Percentiles rank a stretch among this genome's conserved stretches.
Evolutionary conservation across 176 grass and related monocot genomes (phyloP).

Genomic region (Melocanna baccifera): DNA sequence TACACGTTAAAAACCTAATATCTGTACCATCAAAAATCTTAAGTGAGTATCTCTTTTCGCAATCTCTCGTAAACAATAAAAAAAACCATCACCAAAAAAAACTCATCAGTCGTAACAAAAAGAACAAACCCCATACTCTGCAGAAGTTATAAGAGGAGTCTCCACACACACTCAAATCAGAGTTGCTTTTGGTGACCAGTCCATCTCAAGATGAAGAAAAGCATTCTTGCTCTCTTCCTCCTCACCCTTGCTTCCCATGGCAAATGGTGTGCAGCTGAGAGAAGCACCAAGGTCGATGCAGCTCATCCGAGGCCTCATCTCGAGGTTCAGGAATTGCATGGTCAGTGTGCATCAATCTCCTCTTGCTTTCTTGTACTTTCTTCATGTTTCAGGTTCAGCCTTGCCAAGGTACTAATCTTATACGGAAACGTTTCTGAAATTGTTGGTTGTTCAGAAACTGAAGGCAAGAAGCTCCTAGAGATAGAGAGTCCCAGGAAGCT

Average conservation of each 20-base stretch:
- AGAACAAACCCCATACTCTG: no score
- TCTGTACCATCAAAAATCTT: no score
- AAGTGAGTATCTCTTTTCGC: no score
- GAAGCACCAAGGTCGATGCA: neutral
- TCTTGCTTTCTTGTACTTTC: neutral
- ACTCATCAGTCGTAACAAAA: no score
- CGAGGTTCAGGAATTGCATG: constrained; percentile 1
- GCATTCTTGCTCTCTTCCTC: constrained; percentile 8
- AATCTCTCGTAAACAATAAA: no score
- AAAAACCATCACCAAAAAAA: no score
- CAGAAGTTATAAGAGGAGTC: constrained; percentile 25
- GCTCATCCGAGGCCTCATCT: constrained; percentile 20
- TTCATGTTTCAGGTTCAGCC: neutral
- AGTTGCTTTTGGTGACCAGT: constrained; percentile 19
- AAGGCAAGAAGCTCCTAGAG: constrained; percentile 4
- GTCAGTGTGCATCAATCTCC: neutral
- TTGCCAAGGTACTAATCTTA: neutral
- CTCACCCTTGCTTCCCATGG: constrained; percentile 30
- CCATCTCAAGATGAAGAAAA: constrained; percentile 39
- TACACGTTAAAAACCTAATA: no score
- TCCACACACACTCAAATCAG: neutral
- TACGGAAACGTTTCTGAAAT: neutral
- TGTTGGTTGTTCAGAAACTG: neutral
- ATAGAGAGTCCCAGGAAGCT: constrained; percentile 27
- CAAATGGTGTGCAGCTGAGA: constrained; percentile 30